A percentile compares a stretch with the other conserved stretches of the same genome.
These are phyloP conservation scores for Astrothelium subdiscretum DNA, from an alignment of 495 filamentous ascomycete genomes.

Conservation along the genomic window DNA sequence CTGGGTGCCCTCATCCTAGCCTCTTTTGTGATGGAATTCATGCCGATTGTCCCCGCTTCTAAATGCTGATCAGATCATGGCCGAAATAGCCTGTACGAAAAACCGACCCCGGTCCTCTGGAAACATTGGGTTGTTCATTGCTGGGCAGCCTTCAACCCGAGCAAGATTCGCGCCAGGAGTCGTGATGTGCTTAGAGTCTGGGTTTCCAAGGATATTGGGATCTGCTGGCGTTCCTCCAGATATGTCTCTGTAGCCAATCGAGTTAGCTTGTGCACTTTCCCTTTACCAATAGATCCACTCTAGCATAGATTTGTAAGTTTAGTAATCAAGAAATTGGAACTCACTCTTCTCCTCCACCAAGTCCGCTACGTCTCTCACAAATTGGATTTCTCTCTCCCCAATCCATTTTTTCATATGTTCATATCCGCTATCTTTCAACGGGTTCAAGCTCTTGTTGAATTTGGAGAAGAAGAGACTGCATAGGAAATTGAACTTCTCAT, in stretches of 20 bases:
- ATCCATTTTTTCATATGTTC: conserved; percentile 15
- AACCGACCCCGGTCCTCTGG: not conserved
- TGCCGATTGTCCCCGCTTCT: not conserved
- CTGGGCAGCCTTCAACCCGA: conserved; percentile 2
- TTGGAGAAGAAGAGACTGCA: conserved; percentile 27
- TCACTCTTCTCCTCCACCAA: conserved; percentile 27
- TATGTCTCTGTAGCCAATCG: conserved; percentile 18
- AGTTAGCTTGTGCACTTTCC: not conserved
- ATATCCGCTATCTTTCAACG: conserved; percentile 14
- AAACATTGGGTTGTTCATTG: not conserved
- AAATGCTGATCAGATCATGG: not conserved
- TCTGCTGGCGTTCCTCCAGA: conserved; percentile 15
- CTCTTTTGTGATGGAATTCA: not conserved
- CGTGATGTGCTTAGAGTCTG: conserved; percentile 26
- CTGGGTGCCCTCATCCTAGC: not conserved
- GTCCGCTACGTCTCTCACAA: conserved; percentile 18
- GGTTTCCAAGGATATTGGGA: conserved; percentile 19
- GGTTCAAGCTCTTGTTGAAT: conserved; percentile 25
- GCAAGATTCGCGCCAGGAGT: conserved; percentile 25
- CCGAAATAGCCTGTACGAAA: not conserved
- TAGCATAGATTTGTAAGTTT: not conserved
- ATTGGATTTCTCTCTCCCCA: conserved; percentile 11
- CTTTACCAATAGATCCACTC: not conserved
- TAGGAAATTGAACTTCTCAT: conserved; percentile 23
- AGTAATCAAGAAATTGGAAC: conserved; percentile 2